Conservation (phyloP, 441 rosid genomes). For the Rhodomyrtus psidioides region DNA sequence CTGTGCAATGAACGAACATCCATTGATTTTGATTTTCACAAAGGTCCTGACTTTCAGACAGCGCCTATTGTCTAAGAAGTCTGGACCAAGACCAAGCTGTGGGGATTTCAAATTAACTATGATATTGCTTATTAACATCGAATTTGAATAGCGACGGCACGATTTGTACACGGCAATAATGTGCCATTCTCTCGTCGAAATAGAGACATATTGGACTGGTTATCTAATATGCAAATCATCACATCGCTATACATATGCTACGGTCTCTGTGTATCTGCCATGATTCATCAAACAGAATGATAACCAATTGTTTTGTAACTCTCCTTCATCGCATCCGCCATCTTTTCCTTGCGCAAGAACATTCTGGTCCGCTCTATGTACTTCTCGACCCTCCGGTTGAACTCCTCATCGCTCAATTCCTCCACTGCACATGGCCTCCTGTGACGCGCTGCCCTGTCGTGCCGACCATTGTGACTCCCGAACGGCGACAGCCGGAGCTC, state of each 20-base stretch:
- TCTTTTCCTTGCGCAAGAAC: not conserved
- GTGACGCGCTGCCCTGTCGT: not conserved
- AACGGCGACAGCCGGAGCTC: not conserved
- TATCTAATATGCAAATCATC: not conserved
- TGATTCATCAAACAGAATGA: not conserved
- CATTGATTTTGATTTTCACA: too few species aligned
- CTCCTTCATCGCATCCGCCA: not conserved
- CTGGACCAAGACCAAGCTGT: not conserved
- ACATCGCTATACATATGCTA: not conserved
- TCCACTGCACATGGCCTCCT: not conserved
- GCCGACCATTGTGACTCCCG: not conserved
- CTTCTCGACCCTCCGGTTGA: slow-evolving; percentile 5
- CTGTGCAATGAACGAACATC: too few species aligned
- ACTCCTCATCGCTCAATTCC: slow-evolving; percentile 9
- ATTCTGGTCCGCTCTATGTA: slow-evolving; percentile 5
- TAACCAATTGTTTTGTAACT: not conserved
- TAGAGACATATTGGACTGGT: not conserved
- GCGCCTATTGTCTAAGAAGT: not conserved
- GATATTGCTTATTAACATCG: not conserved
- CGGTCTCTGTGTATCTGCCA: not conserved
- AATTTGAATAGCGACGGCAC: not conserved
- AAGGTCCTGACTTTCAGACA: too few species aligned
- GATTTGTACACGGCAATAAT: not conserved
- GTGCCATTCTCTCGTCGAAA: not conserved
- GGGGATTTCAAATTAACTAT: not conserved